These are phyloP conservation scores for Volvox reticuliferus DNA, from an alignment of 139 green algal species.

Conservation along the genomic window DNA sequence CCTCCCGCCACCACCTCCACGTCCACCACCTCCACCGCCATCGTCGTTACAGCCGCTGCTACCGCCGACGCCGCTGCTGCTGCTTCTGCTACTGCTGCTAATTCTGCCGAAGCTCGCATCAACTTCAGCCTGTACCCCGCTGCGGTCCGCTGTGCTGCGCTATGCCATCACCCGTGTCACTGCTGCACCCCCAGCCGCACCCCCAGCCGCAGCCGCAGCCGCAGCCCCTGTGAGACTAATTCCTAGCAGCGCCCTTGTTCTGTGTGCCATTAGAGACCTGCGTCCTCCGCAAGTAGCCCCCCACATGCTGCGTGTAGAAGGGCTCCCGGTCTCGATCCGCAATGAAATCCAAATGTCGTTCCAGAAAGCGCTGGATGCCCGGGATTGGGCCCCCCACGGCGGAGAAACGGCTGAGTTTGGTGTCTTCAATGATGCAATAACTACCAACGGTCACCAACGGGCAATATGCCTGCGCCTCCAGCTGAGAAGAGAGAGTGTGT, in stretches of 20 bases:
- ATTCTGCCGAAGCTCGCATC: too few species aligned
- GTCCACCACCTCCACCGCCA: neutral
- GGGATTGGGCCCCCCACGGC: neutral
- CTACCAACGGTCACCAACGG: constrained; percentile 49
- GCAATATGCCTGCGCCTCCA: constrained; percentile 57
- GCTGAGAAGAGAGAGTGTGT: neutral
- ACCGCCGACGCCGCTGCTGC: too few species aligned
- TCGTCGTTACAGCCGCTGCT: neutral
- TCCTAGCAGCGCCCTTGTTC: too few species aligned
- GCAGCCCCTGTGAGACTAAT: too few species aligned
- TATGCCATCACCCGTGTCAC: too few species aligned
- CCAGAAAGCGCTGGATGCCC: constrained; percentile 28
- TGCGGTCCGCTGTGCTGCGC: too few species aligned
- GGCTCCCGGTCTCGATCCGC: constrained; percentile 54
- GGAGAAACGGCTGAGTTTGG: constrained; percentile 58
- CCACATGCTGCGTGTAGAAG: constrained; percentile 62
- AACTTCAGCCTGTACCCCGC: too few species aligned
- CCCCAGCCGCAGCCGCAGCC: too few species aligned
- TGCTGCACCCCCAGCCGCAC: too few species aligned
- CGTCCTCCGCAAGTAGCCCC: constrained; percentile 45
- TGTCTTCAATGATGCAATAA: constrained; percentile 67
- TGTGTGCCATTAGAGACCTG: too few species aligned
- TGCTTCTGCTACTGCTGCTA: too few species aligned
- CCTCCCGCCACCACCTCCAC: too few species aligned
- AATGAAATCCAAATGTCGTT: constrained; percentile 1